Percentiles rank a stretch among this genome's conserved stretches.
These are phyloP conservation scores for Ceratonia siliqua DNA, from an alignment of 306 rosid genomes.

Conservation along the genomic window DNA sequence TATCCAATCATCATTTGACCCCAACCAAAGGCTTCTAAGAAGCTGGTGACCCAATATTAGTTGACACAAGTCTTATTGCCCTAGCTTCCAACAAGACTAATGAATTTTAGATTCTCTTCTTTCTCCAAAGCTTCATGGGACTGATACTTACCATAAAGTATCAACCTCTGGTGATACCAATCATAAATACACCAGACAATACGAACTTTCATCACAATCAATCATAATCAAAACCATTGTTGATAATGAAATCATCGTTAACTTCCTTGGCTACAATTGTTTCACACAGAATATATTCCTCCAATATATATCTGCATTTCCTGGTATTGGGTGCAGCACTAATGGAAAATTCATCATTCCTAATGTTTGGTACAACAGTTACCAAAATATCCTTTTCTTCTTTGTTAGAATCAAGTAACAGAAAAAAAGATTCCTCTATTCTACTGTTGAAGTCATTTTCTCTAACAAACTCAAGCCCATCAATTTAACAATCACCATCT, in stretches of 20 bases:
- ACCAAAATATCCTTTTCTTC: neutral
- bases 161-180: neutral
- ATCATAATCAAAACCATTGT: neutral
- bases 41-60: neutral
- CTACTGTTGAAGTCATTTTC: neutral
- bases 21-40: neutral
- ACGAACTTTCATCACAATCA: neutral
- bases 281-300: neutral
- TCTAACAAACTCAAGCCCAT: neutral
- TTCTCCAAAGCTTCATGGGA: neutral
- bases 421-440: slow-evolving; percentile 7
- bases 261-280: neutral
- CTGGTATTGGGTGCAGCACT: neutral
- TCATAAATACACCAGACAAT: neutral
- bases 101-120: neutral
- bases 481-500: neutral
- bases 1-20: neutral
- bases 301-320: neutral
- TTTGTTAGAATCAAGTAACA: neutral
- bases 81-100: neutral
- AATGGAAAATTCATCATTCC: neutral
- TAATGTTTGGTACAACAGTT: neutral
- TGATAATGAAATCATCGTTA: neutral
- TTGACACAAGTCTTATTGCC: neutral
- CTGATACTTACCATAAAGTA: neutral